Evolutionary conservation across 2,329 filamentous ascomycete genomes (phyloP).

Genomic region (Xylariales sp.): DNA sequence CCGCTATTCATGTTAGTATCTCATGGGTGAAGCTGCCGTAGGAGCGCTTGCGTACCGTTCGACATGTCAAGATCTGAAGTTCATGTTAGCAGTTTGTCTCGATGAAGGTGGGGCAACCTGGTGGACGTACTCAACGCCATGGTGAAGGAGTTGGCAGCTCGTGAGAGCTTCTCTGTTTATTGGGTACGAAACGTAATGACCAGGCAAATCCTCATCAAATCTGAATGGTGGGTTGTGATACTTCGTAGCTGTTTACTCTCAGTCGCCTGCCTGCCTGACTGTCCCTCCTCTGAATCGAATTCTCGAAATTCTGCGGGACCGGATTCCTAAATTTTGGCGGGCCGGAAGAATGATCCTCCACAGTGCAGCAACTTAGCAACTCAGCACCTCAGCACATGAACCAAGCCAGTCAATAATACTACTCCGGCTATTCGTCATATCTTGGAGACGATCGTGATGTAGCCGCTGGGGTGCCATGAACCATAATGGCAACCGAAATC

Average conservation of each 20-base stretch:
- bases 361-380: too few species aligned
- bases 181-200: too few species aligned
- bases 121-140: constrained; percentile 56
- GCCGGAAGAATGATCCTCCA: constrained; percentile 8
- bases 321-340: constrained; percentile 4
- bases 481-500: too few species aligned
- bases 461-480: too few species aligned
- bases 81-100: constrained; percentile 18
- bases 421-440: too few species aligned
- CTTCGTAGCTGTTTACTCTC: constrained; percentile 7
- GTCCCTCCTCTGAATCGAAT: constrained; percentile 3
- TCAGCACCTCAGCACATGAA: too few species aligned
- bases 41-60: constrained; percentile 57
- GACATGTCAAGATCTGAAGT: constrained; percentile 72
- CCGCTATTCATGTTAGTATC: constrained; percentile 38
- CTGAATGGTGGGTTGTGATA: too few species aligned
- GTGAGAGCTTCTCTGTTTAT: constrained; percentile 21
- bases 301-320: constrained; percentile 9
- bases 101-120: constrained; percentile 11
- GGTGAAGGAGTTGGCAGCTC: constrained; percentile 29
- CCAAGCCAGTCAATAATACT: too few species aligned
- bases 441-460: too few species aligned
- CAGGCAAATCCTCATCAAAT: too few species aligned
- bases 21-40: constrained; percentile 10
- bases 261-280: constrained; percentile 8